These are phyloP conservation scores for Aegilops bicornis DNA, from an alignment of 176 grass and related monocot genomes.

Conservation along the genomic window DNA sequence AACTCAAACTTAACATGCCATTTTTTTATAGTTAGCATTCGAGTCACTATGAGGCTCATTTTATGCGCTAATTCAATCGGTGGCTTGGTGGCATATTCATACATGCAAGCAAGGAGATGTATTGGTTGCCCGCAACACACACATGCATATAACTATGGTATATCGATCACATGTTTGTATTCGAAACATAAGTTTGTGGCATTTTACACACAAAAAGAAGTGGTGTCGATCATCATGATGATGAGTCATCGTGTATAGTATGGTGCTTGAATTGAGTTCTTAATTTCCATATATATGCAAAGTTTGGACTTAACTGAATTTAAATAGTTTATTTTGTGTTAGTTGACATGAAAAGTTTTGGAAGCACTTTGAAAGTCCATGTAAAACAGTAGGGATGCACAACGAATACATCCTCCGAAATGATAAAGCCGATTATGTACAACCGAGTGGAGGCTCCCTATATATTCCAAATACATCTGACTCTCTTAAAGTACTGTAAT, in stretches of 20 bases:
- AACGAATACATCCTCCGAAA: neutral
- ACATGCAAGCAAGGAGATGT: neutral
- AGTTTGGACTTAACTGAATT: neutral
- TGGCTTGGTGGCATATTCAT: neutral
- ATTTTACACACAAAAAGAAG: no score
- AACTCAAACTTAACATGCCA: no score
- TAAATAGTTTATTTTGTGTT: no score
- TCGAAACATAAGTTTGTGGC: neutral
- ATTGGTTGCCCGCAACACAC: neutral
- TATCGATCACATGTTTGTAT: neutral
- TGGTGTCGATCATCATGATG: neutral
- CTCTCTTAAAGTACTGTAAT: neutral
- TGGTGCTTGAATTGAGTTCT: neutral
- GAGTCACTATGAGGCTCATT: neutral
- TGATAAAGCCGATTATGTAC: neutral
- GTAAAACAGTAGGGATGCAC: neutral
- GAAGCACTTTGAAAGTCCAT: neutral
- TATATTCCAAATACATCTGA: neutral
- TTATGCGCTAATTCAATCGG: neutral
- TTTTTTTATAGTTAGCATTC: no score
- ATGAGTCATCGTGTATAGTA: neutral
- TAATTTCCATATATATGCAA: neutral
- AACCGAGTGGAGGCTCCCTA: neutral
- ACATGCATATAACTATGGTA: neutral
- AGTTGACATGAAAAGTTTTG: no score